phyloP scores from a whole-genome alignment of 2,329 filamentous ascomycete species.

The Colletotrichum gloeosporioides region DNA sequence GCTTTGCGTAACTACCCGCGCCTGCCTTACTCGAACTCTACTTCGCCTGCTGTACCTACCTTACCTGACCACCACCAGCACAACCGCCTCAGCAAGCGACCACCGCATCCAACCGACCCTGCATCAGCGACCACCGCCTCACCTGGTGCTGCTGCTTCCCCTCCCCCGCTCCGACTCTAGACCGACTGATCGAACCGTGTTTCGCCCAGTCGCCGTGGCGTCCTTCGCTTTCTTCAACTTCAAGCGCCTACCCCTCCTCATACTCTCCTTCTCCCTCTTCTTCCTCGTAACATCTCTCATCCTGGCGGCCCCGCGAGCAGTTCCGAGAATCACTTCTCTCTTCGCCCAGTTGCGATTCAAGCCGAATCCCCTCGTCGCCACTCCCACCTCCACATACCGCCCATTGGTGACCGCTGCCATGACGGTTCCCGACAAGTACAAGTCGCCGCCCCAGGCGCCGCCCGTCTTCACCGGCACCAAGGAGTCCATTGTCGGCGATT shows the following conservation, averaged over 20 bases:
- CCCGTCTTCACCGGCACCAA: slow-evolving; percentile 79
- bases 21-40: background rate
- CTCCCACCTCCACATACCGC: slow-evolving; percentile 30
- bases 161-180: slow-evolving; percentile 15
- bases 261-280: slow-evolving; percentile 57
- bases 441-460: slow-evolving; percentile 77
- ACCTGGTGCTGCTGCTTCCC: slow-evolving; percentile 1
- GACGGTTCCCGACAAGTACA: slow-evolving; percentile 67
- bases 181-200: slow-evolving; percentile 6
- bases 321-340: slow-evolving; percentile 63
- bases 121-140: slow-evolving; percentile 15
- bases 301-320: slow-evolving; percentile 69
- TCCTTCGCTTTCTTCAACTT: slow-evolving; percentile 25
- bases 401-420: slow-evolving; percentile 60
- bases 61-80: background rate
- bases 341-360: slow-evolving; percentile 59
- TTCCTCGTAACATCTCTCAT: slow-evolving; percentile 63
- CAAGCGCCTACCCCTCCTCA: slow-evolving; percentile 38
- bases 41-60: background rate
- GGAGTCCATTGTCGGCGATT: slow-evolving; percentile 69
- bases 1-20: background rate
- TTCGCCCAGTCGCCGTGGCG: slow-evolving; percentile 41
- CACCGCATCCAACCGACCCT: background rate
- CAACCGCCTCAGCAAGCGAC: background rate
- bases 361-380: slow-evolving; percentile 30